Conservation (phyloP, 164 flowering plant species). For the Annona squamosa region DNA sequence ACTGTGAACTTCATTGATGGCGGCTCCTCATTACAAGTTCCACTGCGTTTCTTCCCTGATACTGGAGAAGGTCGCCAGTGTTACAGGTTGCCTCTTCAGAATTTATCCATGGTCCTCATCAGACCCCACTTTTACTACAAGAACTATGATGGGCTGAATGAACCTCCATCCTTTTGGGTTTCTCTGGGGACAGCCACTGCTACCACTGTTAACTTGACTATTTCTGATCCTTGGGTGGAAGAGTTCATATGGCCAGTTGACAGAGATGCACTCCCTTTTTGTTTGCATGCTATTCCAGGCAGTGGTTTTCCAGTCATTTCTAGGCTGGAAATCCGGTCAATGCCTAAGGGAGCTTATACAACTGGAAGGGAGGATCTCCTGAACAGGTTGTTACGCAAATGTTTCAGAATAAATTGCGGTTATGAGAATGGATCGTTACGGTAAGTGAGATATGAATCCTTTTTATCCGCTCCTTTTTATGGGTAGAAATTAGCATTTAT, state of each 20-base stretch:
- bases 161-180: constrained; percentile 64
- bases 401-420: constrained; percentile 66
- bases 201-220: constrained; percentile 40
- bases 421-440: constrained; percentile 40
- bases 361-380: constrained; percentile 34
- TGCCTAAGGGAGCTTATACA: constrained; percentile 56
- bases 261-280: constrained; percentile 47
- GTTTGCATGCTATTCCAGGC: constrained; percentile 46
- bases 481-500: background rate
- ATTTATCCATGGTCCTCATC: constrained; percentile 47
- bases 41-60: constrained; percentile 61
- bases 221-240: constrained; percentile 66
- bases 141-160: constrained; percentile 59
- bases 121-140: constrained; percentile 65
- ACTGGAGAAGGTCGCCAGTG: constrained; percentile 38
- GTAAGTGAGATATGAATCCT: constrained; percentile 23
- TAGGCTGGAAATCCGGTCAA: constrained; percentile 65
- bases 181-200: constrained; percentile 66
- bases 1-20: constrained; percentile 30
- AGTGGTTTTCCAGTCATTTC: constrained; percentile 75
- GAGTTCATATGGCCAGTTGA: constrained; percentile 64
- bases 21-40: constrained; percentile 27
- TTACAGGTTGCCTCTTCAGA: constrained; percentile 48
- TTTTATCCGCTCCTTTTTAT: background rate
- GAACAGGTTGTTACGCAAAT: constrained; percentile 42